These are phyloP conservation scores for Hordeum marinum DNA, from an alignment of 176 grass and related monocot species.

Conservation along the genomic window DNA sequence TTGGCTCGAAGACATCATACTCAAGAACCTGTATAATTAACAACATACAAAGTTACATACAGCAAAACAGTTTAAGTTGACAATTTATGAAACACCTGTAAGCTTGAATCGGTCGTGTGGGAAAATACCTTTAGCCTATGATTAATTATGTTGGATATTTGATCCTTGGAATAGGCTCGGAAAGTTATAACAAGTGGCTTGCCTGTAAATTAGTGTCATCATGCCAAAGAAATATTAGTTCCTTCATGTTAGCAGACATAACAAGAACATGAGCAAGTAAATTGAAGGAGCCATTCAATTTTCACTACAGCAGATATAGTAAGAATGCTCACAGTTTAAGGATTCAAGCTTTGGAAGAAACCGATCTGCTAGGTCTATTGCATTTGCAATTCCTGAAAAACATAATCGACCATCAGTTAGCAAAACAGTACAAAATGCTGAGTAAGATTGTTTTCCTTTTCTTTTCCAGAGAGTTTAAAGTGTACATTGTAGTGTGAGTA, in stretches of 20 bases:
- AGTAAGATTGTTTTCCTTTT: not conserved
- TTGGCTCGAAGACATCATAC: slow-evolving; percentile 76
- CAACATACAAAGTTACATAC: slow-evolving; percentile 4
- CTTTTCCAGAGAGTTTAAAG: not conserved
- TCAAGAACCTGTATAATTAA: slow-evolving; percentile 61
- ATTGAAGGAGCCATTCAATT: not conserved
- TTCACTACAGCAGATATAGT: not conserved
- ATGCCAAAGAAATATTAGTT: slow-evolving; percentile 12
- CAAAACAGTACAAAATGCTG: not conserved
- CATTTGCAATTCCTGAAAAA: slow-evolving; percentile 90
- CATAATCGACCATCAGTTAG: not conserved
- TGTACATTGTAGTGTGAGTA: not conserved
- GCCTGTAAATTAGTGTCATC: slow-evolving; percentile 43
- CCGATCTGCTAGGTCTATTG: slow-evolving; percentile 86
- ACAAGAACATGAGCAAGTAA: not conserved
- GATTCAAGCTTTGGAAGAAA: slow-evolving; percentile 94
- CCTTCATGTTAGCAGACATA: slow-evolving; percentile 2
- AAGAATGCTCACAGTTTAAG: slow-evolving; percentile 69
- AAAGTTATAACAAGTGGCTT: slow-evolving; percentile 86
- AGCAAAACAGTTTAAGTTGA: not conserved
- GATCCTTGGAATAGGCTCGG: slow-evolving; percentile 85
- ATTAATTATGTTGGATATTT: slow-evolving; percentile 82
- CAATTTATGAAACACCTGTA: not conserved
- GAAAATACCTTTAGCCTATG: slow-evolving; percentile 66
- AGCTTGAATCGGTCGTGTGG: not conserved